Conservation (phyloP, 352 stramenopile genomes). For the Aphanomyces euteiches region DNA sequence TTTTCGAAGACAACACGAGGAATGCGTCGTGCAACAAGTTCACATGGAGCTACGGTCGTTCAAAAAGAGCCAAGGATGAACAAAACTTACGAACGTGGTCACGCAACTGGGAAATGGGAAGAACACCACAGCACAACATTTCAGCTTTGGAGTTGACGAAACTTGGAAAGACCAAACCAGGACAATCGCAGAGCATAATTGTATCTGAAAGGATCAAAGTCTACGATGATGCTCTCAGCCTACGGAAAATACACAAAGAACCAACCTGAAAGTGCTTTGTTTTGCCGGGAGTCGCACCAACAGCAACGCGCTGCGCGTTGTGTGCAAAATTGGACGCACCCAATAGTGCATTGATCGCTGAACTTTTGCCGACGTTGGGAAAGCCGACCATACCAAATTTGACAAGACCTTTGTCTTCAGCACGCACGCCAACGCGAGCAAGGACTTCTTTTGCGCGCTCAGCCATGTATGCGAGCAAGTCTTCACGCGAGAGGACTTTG, state of each 20-base stretch:
- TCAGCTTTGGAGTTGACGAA: conserved; percentile 98
- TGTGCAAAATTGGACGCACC: conserved; percentile 94
- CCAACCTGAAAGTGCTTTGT: conserved; percentile 99
- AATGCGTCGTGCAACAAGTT: conserved; percentile 93
- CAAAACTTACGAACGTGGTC: conserved; percentile 83
- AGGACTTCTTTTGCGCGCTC: conserved; percentile 54
- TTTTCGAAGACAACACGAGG: conserved; percentile 94
- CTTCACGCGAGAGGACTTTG: conserved; percentile 61
- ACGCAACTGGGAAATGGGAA: conserved; percentile 97
- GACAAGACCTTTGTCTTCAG: conserved; percentile 79
- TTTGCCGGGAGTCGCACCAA: conserved; percentile 98
- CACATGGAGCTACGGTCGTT: conserved; percentile 69
- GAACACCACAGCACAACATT: conserved; percentile 98
- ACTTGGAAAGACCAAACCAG: conserved; percentile 98
- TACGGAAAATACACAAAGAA: background rate
- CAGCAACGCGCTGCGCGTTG: conserved; percentile 93
- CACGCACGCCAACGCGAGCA: conserved; percentile 52
- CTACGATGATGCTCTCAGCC: conserved; percentile 33
- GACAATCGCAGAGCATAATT: conserved; percentile 99
- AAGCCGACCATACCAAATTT: conserved; percentile 99
- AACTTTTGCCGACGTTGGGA: conserved; percentile 99
- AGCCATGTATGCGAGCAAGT: conserved; percentile 72
- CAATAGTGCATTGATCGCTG: conserved; percentile 98
- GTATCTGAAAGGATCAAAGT: conserved; percentile 95
- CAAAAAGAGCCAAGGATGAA: conserved; percentile 35